phyloP scores from a whole-genome alignment of 345 rosid genomes.

The Carallia brachiata region DNA sequence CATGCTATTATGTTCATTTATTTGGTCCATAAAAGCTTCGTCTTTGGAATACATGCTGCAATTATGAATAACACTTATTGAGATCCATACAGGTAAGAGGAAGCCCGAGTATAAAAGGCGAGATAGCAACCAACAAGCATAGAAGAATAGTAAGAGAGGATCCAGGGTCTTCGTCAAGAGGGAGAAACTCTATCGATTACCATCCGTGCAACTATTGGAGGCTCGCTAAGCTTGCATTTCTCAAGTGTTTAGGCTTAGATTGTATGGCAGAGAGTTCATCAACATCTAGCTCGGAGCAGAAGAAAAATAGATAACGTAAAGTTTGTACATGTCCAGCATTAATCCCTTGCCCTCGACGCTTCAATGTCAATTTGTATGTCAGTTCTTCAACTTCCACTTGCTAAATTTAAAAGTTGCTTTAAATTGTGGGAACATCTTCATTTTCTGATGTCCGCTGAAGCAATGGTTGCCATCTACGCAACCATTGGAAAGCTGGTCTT shows the following conservation, averaged over 20 bases:
- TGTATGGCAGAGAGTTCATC: conserved; percentile 13
- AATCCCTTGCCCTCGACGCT: no score
- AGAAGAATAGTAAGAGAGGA: conserved; percentile 23
- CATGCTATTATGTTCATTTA: not conserved
- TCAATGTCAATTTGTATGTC: no score
- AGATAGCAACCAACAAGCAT: conserved; percentile 22
- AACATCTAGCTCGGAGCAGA: conserved; percentile 2
- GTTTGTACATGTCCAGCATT: no score
- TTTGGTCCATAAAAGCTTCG: not conserved
- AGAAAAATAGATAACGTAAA: conserved; percentile 18
- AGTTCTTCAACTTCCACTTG: no score
- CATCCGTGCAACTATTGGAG: conserved; percentile 50
- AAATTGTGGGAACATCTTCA: no score
- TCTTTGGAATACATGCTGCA: not conserved
- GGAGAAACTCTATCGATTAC: conserved; percentile 3
- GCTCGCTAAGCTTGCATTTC: conserved; percentile 46
- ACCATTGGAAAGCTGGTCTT: no score
- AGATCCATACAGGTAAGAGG: conserved; percentile 27
- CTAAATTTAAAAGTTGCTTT: no score
- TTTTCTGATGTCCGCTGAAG: not conserved
- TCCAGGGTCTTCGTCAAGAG: conserved; percentile 3
- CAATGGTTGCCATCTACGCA: not conserved
- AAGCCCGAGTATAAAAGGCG: conserved; percentile 31
- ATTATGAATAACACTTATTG: not conserved
- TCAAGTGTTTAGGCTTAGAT: conserved; percentile 48